A percentile compares a stretch with the other conserved stretches of the same genome.
phyloP scores from a whole-genome alignment of 805 yeast species.

The Ogataea philodendri region DNA sequence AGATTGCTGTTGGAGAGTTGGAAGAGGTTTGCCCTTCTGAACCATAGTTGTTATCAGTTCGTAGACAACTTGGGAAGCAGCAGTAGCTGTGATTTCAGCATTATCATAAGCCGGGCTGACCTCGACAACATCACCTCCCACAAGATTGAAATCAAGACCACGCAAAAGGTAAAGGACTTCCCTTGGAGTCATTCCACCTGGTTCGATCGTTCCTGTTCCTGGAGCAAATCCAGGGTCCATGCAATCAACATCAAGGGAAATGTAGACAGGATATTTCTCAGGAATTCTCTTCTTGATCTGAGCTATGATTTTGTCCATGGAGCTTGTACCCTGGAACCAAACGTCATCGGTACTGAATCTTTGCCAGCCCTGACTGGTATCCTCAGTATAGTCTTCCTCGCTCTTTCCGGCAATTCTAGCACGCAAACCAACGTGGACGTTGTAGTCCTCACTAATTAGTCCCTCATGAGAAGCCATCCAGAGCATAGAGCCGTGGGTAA shows the following conservation, averaged over 20 bases:
- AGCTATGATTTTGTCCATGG: slow-evolving; percentile 44
- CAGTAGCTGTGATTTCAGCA: slow-evolving; percentile 2
- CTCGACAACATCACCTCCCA: slow-evolving; percentile 18
- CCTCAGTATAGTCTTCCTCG: slow-evolving; percentile 62
- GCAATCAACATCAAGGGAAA: slow-evolving; percentile 71
- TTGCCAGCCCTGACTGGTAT: slow-evolving; percentile 62
- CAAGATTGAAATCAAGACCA: slow-evolving; percentile 44
- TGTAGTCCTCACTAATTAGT: slow-evolving; percentile 48
- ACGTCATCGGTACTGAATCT: slow-evolving; percentile 72
- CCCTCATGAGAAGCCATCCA: slow-evolving; percentile 79
- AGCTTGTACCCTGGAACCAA: slow-evolving; percentile 59
- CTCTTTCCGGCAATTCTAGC: slow-evolving; percentile 64
- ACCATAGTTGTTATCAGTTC: slow-evolving; percentile 1
- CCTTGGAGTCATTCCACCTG: slow-evolving; percentile 57
- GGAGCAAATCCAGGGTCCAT: slow-evolving; percentile 56
- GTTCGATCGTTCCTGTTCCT: slow-evolving; percentile 58
- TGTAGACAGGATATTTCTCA: slow-evolving; percentile 62
- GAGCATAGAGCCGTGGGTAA: slow-evolving; percentile 82
- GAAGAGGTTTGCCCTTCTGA: slow-evolving; percentile 1
- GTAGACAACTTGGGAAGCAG: slow-evolving; percentile 1
- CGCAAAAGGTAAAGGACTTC: slow-evolving; percentile 49
- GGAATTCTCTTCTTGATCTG: slow-evolving; percentile 55
- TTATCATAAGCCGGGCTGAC: slow-evolving; percentile 1
- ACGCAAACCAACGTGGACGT: slow-evolving; percentile 75
- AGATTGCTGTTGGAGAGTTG: slow-evolving; percentile 1